Conservation (phyloP, 2,329 filamentous ascomycete species). For the Alternaria gaisen region DNA sequence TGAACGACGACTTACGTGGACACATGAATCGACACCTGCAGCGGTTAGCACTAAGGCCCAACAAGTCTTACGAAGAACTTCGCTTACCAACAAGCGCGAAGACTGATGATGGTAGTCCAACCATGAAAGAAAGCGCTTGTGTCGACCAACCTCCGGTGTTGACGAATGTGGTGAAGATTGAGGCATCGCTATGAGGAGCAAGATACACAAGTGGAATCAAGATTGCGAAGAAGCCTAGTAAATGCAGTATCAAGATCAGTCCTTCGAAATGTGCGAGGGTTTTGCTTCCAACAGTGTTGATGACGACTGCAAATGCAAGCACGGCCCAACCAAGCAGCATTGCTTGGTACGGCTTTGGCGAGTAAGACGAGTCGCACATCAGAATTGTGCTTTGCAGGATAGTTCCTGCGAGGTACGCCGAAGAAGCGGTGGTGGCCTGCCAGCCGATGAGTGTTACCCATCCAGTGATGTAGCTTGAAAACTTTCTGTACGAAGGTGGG, state of each 20-base stretch:
- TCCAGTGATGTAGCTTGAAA: conserved; percentile 22
- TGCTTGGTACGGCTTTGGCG: conserved; percentile 55
- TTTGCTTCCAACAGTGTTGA: conserved; percentile 54
- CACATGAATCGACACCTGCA: conserved; percentile 9
- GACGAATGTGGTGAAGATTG: conserved; percentile 54
- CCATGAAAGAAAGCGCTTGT: conserved; percentile 12
- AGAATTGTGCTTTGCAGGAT: conserved; percentile 16
- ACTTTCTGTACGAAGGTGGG: conserved; percentile 43
- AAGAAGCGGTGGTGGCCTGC: conserved; percentile 19
- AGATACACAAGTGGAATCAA: conserved; percentile 45
- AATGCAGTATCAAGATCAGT: conserved; percentile 55
- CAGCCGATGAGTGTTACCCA: conserved; percentile 27
- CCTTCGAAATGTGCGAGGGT: conserved; percentile 57
- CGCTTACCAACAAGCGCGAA: conserved; percentile 7
- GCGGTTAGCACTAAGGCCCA: neutral
- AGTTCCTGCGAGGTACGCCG: conserved; percentile 9
- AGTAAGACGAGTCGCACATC: conserved; percentile 22
- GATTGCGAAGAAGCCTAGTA: conserved; percentile 59
- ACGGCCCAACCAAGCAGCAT: conserved; percentile 57
- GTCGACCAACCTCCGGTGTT: conserved; percentile 50
- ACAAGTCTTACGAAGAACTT: neutral
- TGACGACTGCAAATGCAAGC: conserved; percentile 41
- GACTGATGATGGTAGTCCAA: conserved; percentile 8
- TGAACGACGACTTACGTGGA: conserved; percentile 2
- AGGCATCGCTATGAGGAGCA: conserved; percentile 10